Percentiles rank a stretch among this genome's conserved stretches.
Conservation (phyloP, 1,284 basidiomycete species). For the Sanguinoderma infundibulare region DNA sequence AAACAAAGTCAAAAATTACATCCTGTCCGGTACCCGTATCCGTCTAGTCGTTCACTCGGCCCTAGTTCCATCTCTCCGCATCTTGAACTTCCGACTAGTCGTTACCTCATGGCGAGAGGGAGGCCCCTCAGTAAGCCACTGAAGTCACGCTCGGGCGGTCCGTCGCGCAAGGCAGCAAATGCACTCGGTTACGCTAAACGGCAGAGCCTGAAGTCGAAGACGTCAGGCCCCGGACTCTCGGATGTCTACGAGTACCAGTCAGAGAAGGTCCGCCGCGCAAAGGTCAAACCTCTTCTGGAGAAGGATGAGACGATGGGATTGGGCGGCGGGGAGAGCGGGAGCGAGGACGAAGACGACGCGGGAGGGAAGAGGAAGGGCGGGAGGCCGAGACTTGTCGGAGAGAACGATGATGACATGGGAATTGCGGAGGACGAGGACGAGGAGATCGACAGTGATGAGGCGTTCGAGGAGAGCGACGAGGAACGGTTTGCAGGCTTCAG, state of each 20-base stretch:
- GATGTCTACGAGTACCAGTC: constrained; percentile 71
- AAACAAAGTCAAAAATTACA: too few species aligned
- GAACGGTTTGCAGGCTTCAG: constrained; percentile 75
- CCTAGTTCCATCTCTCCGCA: neutral
- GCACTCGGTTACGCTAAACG: constrained; percentile 59
- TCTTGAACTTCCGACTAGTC: neutral
- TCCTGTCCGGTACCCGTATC: too few species aligned
- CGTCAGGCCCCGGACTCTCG: constrained; percentile 26
- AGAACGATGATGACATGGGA: constrained; percentile 58
- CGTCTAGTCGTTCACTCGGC: neutral
- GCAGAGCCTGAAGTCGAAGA: constrained; percentile 47
- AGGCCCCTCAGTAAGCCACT: constrained; percentile 7
- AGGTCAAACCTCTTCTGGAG: constrained; percentile 58
- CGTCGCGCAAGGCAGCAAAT: constrained; percentile 39
- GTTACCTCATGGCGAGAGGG: constrained; percentile 9
- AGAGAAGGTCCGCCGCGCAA: constrained; percentile 58
- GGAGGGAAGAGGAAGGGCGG: constrained; percentile 37
- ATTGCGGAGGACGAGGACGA: constrained; percentile 74
- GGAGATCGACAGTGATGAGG: constrained; percentile 79
- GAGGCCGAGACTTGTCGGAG: constrained; percentile 61
- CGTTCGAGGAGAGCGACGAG: constrained; percentile 84
- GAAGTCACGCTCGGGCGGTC: constrained; percentile 6
- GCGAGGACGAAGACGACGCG: constrained; percentile 36
- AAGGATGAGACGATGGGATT: constrained; percentile 54
- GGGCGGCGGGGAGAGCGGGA: constrained; percentile 42